Base-by-base conservation (phyloP, 495 filamentous ascomycete species). In the Hypoxylon intermedium region DNA sequence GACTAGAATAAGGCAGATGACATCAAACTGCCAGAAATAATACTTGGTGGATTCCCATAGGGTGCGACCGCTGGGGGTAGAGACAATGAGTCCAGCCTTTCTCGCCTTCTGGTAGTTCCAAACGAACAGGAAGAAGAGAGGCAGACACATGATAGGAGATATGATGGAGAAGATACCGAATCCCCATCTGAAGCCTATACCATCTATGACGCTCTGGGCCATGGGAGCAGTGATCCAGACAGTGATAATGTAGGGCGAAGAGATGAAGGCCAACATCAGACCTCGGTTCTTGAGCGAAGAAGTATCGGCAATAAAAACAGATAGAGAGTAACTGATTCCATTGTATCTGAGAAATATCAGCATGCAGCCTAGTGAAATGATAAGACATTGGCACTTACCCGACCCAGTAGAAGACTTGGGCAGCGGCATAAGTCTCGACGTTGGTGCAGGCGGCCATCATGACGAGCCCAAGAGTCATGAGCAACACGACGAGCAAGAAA, bases 201-300 rank as follows among this genome's bases (percentile, higher is more conserved):
- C 65, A 19, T 74, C 44, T 34, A 80, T 67, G 56, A 86, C 76
- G 12, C 70, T 70, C 3, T 77, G 53, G 3, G 82, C 72, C 3
- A 80, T 72, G 20, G 76, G 77, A 3, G 79, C 71, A 4, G 77
- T 77, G 21, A 79, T 72, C 55, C 82, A 79, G 43, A 83, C 83
- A 19, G 86, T 88, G 57, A 80, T 79, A 50, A 89, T 87, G 70
- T 86, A 88, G 2, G 87, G 87, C 0, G 87, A 87, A n/a, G 70
- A 75, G 24, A 77, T 71, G 59, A 85, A 88, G 7, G 82, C 87
- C 57, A 85, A 82, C 47, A 85, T 80, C 34, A 89, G 73, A 6
- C 77, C 81, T 71, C 87, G 78, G 73, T 89, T 87, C 34, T 80
- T 79, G 60, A 90, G 68, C 5, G 77, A 75, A 0, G 87, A 85